A percentile compares a stretch with the other conserved stretches of the same genome.
These are phyloP conservation scores for Erigeron canadensis DNA, from an alignment of 129 eudicot species.

Conservation along the genomic window DNA sequence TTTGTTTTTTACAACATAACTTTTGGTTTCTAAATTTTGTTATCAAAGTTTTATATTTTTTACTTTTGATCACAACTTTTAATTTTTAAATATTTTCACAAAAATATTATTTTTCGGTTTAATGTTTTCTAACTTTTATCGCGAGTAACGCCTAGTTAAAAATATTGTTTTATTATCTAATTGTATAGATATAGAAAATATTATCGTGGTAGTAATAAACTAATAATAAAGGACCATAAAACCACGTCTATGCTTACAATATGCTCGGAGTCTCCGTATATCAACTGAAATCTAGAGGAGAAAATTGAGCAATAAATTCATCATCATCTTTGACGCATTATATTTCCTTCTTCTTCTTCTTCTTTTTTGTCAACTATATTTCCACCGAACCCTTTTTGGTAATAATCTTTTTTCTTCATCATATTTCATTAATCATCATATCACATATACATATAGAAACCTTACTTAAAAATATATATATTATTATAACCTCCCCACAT, in stretches of 20 bases:
- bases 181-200: too few species aligned
- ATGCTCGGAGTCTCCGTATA: conserved; percentile 36
- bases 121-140: too few species aligned
- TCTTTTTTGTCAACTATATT: conserved; percentile 19
- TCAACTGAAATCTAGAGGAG: conserved; percentile 43
- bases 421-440: conserved; percentile 25
- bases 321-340: conserved; percentile 32
- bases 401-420: conserved; percentile 12
- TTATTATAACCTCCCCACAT: background rate
- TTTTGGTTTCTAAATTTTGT: too few species aligned
- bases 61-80: too few species aligned
- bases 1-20: too few species aligned
- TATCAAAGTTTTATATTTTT: too few species aligned
- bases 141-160: too few species aligned
- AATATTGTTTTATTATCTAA: too few species aligned
- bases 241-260: background rate
- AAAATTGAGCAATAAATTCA: conserved; percentile 28
- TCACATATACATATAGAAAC: background rate
- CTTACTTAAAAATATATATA: background rate
- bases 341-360: conserved; percentile 14
- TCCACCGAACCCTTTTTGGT: conserved; percentile 24
- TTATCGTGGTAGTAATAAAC: background rate
- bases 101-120: too few species aligned
- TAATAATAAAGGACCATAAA: background rate
- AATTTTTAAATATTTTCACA: too few species aligned